Percentiles rank a stretch among this genome's conserved stretches.
These are phyloP conservation scores for Ophiostoma ulmi DNA, from an alignment of 2,329 filamentous ascomycete species.

Conservation along the genomic window DNA sequence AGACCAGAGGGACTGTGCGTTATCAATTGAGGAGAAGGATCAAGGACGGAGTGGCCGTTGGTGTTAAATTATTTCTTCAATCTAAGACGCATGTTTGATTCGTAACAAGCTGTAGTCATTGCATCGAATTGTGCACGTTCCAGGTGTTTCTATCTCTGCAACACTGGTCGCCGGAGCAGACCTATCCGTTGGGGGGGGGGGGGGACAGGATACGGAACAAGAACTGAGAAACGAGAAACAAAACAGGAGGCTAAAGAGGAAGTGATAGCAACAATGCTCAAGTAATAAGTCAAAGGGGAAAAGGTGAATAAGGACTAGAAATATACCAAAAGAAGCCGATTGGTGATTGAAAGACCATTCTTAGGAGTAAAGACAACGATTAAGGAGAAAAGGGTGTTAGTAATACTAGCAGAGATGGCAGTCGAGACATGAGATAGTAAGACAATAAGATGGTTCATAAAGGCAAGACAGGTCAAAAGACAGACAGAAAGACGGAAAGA, in stretches of 20 bases:
- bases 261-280: background rate
- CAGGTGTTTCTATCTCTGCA: background rate
- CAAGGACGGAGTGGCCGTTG: conserved; percentile 2
- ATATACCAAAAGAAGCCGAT: no score
- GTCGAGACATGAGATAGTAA: background rate
- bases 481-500: background rate
- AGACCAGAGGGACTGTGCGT: background rate
- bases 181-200: background rate
- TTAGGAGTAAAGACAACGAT: no score
- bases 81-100: background rate
- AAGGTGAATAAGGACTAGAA: background rate
- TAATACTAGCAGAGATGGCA: background rate
- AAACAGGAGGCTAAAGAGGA: background rate
- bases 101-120: conserved; percentile 4
- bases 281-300: no score
- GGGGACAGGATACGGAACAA: background rate
- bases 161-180: background rate
- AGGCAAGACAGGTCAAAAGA: background rate
- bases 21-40: background rate
- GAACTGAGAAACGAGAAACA: background rate
- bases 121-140: background rate
- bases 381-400: background rate
- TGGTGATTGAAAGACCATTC: no score
- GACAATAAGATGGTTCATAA: background rate
- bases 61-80: background rate